Base-by-base conservation (phyloP, 139 green algal genomes). In the Deuterostichococcus epilithicus region DNA sequence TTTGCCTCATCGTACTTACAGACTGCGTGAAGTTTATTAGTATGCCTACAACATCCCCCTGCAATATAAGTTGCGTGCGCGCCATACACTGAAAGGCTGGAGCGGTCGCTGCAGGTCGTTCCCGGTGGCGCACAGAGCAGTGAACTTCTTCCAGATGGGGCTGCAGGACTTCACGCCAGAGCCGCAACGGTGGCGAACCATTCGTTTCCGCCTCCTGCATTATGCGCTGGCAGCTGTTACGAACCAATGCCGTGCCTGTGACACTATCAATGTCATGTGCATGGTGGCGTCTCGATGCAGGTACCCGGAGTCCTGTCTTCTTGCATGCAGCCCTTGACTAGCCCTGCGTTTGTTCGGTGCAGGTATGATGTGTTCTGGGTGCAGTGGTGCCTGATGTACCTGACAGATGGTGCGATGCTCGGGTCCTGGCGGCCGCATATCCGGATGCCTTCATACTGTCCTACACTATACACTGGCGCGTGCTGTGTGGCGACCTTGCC, bases 371-470 rank as follows among this genome's bases (percentile, higher is more conserved):
- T 90, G 20, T 85, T 96, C 5, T 96, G 92, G 92, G 72, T 95
- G 42, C 92, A 96, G 72, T 96, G 92, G 92, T 86, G 82, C 33
- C 83, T 97, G 35, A 89, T 98, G 52, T 98, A 98, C 82, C 84
- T 99, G 1, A 97, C 93, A 69, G 95, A 98, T 72, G 89, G 88
- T 95, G 75, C 63, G 88, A 1, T 3, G 10, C 36, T 23, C 0
- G 44, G 3, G 70, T 0, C 69, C 15, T 52, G 5, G 1, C 0
- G 34, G 6, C 58, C 44, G 34, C 47, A 60, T 36, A 13, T 39
- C 28, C 22, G 15, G 63, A 70, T 38, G 63, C 18, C 63, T 33
- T 10, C 8, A 20, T 15, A 35, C 18, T 38, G 63, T 70, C 18
- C 63, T 15, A 15, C 13, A 8, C 18, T 60, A 13, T 26, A 60